Conservation (phyloP, 208 protist genomes). For the Leishmania tarentolae region DNA sequence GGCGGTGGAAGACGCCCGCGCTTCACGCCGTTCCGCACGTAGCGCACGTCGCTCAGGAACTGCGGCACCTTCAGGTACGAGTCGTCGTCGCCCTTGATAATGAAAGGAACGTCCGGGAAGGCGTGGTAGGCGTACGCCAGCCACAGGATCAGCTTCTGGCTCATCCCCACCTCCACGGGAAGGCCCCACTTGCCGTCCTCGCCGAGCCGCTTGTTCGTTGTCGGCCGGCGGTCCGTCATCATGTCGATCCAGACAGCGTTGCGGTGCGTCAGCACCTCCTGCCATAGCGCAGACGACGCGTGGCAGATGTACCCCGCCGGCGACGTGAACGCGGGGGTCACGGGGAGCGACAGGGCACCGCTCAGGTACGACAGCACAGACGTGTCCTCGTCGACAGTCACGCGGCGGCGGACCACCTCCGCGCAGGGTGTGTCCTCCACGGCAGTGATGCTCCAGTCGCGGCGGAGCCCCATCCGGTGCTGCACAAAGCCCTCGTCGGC, state of each 20-base stretch:
- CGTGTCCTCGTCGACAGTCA: constrained; percentile 5
- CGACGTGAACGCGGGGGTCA: constrained; percentile 12
- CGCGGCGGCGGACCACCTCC: neutral
- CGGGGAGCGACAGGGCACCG: constrained; percentile 7
- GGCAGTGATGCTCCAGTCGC: neutral
- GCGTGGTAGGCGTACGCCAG: constrained; percentile 40
- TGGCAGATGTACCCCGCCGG: constrained; percentile 17
- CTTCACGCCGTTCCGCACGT: constrained; percentile 1
- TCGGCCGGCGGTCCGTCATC: constrained; percentile 34
- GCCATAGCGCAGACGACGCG: constrained; percentile 34
- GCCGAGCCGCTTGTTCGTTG: constrained; percentile 27
- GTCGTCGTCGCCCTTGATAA: constrained; percentile 66
- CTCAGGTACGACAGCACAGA: neutral
- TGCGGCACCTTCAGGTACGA: constrained; percentile 58
- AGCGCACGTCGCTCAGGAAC: constrained; percentile 42
- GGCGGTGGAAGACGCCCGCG: neutral
- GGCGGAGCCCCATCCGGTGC: constrained; percentile 6
- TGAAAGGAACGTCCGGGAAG: constrained; percentile 38
- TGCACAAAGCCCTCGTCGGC: neutral
- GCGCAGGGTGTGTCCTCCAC: neutral
- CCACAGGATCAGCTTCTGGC: constrained; percentile 49
- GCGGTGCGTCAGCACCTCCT: constrained; percentile 38
- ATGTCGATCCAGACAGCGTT: constrained; percentile 40
- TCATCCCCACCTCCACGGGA: constrained; percentile 41
- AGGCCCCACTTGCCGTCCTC: constrained; percentile 33